phyloP scores from a whole-genome alignment of 2,329 filamentous ascomycete species.

The Ophiocordyceps camponoti-leonardi region DNA sequence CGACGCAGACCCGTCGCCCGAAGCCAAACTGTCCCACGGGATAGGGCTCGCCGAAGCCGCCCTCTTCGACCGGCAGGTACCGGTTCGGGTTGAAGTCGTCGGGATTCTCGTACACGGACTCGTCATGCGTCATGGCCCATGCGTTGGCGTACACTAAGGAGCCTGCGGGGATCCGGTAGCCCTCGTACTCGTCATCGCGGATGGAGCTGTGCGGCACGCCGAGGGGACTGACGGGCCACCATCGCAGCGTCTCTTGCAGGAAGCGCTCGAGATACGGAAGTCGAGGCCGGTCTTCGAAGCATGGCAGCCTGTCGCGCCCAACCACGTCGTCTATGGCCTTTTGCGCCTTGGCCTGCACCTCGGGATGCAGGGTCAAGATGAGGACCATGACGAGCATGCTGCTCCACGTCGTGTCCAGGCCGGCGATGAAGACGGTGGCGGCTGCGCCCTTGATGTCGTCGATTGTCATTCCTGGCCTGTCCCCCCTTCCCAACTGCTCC shows the following conservation, averaged over 20 bases:
- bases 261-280: slow-evolving; percentile 27
- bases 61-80: slow-evolving; percentile 16
- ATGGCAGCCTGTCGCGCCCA: slow-evolving; percentile 25
- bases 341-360: slow-evolving; percentile 27
- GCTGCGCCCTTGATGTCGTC: slow-evolving; percentile 31
- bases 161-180: slow-evolving; percentile 39
- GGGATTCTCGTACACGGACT: slow-evolving; percentile 20
- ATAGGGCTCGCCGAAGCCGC: slow-evolving; percentile 25
- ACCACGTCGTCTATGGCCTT: slow-evolving; percentile 28
- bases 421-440: slow-evolving; percentile 28
- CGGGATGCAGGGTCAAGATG: slow-evolving; percentile 22
- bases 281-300: slow-evolving; percentile 22
- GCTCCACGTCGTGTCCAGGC: slow-evolving; percentile 26
- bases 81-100: slow-evolving; percentile 28
- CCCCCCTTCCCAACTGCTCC: slow-evolving; percentile 9
- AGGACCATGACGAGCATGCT: slow-evolving; percentile 26
- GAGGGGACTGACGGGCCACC: slow-evolving; percentile 26
- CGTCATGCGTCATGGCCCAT: slow-evolving; percentile 26
- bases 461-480: slow-evolving; percentile 15
- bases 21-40: slow-evolving; percentile 33
- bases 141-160: slow-evolving; percentile 24
- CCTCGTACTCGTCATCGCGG: slow-evolving; percentile 37
- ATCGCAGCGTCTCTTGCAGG: slow-evolving; percentile 28
- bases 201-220: slow-evolving; percentile 37
- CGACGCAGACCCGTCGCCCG: slow-evolving; percentile 31